Evolutionary conservation across 805 yeast genomes (phyloP), one percentile per base, ranked within the genome.

Genomic region (Schwanniomyces pseudopolymorphus): DNA sequence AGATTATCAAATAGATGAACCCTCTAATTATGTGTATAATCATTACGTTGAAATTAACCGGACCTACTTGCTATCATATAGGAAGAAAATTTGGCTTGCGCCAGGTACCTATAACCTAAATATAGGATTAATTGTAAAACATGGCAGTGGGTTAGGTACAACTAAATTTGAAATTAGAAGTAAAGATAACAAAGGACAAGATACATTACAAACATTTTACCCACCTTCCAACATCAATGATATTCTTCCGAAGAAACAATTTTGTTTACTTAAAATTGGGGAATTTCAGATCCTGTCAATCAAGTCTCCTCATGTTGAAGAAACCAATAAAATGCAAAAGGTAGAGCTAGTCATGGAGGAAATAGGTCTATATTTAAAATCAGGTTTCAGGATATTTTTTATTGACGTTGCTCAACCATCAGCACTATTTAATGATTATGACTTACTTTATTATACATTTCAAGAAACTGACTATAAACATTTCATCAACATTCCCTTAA

Each of bases 181-280:
- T 46, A 48, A 61, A 26, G 57, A 61, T 21, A 58, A 58, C 1
- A 51, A 60, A 2, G 63, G 63, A 7, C 54, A 63, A 13, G 57
- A 56, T 17, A 49, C 67, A 2, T 48, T 54, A 20, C 65, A 74
- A 43, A 68, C 73, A 1, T 80, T 74, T 47, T 80, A 75, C 53
- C 84, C 86, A 0, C 83, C 87, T 0, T 68, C 79, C 0, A 77
- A 79, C 52, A 77, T 83, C 38, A 75, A 74, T 43, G 86, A 82
- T 10, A 67, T 83, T 20, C 62, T 81, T n/a, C 85, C 85, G 1
- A 73, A 70, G 43, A 67, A 73, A 22, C 74, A 73, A 48, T 72
- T 79, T 53, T 72, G 79, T 21, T 63, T 81, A 20, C 57, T 82
- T 31, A 74, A 78, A 50, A 53, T 81, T 22, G 86, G 85, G 0